phyloP scores from a whole-genome alignment of 2,329 filamentous ascomycete genomes.

The Westerdykella aurantiaca region DNA sequence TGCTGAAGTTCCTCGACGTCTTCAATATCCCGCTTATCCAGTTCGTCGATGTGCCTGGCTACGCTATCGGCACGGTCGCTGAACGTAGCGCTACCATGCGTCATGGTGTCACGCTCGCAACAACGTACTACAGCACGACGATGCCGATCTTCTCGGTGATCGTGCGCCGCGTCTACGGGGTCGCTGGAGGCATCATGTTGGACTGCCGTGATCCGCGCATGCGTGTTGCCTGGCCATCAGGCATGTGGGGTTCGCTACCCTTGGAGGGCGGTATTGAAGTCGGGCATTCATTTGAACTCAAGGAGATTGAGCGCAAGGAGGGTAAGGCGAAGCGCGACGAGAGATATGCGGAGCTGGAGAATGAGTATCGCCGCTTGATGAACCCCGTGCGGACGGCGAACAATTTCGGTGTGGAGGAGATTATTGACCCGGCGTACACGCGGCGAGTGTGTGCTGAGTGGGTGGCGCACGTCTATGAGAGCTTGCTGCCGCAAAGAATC shows the following conservation, averaged over 20 bases:
- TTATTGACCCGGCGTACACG: constrained; percentile 58
- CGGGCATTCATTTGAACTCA: constrained; percentile 55
- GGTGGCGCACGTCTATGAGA: constrained; percentile 52
- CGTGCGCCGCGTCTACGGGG: constrained; percentile 56
- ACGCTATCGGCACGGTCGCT: constrained; percentile 58
- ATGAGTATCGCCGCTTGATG: constrained; percentile 57
- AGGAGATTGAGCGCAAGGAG: constrained; percentile 47
- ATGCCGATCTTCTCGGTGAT: constrained; percentile 60
- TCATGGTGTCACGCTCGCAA: constrained; percentile 56
- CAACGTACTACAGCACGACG: constrained; percentile 58
- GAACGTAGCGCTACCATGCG: constrained; percentile 61
- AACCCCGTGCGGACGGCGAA: constrained; percentile 61
- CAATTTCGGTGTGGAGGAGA: constrained; percentile 59
- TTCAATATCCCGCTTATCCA: constrained; percentile 61
- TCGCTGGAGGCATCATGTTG: constrained; percentile 60
- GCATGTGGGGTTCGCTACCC: constrained; percentile 58
- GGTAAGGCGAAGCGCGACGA: constrained; percentile 46
- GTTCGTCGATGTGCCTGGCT: constrained; percentile 57
- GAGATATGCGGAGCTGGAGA: constrained; percentile 53
- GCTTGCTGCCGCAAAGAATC: constrained; percentile 47
- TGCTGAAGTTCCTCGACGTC: constrained; percentile 59
- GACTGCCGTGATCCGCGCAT: constrained; percentile 56
- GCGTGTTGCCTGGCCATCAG: constrained; percentile 59
- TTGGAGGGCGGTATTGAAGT: constrained; percentile 61
- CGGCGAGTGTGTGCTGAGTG: constrained; percentile 52